These are phyloP conservation scores for Ustilago nuda DNA, from an alignment of 1,284 basidiomycete genomes.

Conservation along the genomic window DNA sequence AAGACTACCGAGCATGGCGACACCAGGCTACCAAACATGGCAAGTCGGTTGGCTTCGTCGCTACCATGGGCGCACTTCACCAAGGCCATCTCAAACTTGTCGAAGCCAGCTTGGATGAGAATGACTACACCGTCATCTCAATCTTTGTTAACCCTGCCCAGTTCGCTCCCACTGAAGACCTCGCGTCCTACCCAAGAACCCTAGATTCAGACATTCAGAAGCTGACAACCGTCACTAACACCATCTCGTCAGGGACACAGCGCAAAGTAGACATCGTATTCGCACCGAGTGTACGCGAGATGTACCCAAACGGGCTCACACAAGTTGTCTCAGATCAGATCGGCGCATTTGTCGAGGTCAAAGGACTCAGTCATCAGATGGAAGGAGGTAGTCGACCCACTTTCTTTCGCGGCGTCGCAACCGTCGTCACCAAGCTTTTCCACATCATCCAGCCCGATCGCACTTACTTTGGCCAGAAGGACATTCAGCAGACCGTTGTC, in stretches of 20 bases:
- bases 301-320: slow-evolving; percentile 86
- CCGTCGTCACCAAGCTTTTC: slow-evolving; percentile 94
- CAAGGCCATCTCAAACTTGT: slow-evolving; percentile 88
- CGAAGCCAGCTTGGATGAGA: slow-evolving; percentile 77
- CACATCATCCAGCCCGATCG: slow-evolving; percentile 91
- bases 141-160: slow-evolving; percentile 98
- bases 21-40: slow-evolving; percentile 71
- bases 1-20: slow-evolving; percentile 82
- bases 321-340: slow-evolving; percentile 81
- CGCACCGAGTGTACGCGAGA: slow-evolving; percentile 59
- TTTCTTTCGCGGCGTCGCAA: slow-evolving; percentile 96
- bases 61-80: slow-evolving; percentile 97
- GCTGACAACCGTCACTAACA: slow-evolving; percentile 40
- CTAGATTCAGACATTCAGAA: slow-evolving; percentile 55
- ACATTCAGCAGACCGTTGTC: slow-evolving; percentile 93
- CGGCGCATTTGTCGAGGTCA: slow-evolving; percentile 91
- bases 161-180: slow-evolving; percentile 95
- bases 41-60: slow-evolving; percentile 82
- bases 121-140: slow-evolving; percentile 89
- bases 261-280: slow-evolving; percentile 50
- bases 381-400: slow-evolving; percentile 85
- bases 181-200: slow-evolving; percentile 89
- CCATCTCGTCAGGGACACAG: neutral
- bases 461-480: slow-evolving; percentile 97
- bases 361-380: slow-evolving; percentile 84